Evolutionary conservation across 345 rosid species (phyloP), one percentile per base, ranked within the genome.

Genomic region (Noccaea caerulescens): DNA sequence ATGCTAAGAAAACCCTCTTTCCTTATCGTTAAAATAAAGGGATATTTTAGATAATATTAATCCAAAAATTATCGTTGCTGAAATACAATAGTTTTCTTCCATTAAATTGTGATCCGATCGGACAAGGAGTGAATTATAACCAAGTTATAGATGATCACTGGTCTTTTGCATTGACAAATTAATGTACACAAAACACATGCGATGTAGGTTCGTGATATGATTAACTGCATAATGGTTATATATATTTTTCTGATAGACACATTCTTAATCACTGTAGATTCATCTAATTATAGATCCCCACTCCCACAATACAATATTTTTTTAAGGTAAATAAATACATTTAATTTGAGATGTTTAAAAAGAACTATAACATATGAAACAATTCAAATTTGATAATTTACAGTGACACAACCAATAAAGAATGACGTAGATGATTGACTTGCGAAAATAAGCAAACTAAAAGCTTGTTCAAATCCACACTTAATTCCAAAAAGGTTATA

Each of bases 1-100:
- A 69, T 62, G 79, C 79, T 76, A 69, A 76, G 75, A 47, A 76
- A 76, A 62, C 74, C 47, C 42, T 60, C 52, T 63, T 10, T 47
- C 75, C 10, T 54, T 76, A 56, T 74, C 68, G 66, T 67, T 39
- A 49, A 33, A 42, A 62, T 23, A 42, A 32, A 38, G 20, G 41
- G 14, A 6, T 11, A 11, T 39, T 65, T 25, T 52, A 3, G 45
- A 43, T 9, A 33, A 61, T 45, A 18, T 25, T 52, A 32, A 42
- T 52, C 62, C 10, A 42, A 18, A 25, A 36, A 30, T n/a, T 14
- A 54, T 33, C 36, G 23, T n/a, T 65, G 20, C 44, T 61, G 44
- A 39, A 39, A 69, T 36, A 58, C 16, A 36, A 46, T 49, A 41
- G 30, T 7, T 41, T 43, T 63, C 12, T 18, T 47, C 33, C 30